Evolutionary conservation across 768 basidiomycete species (phyloP).

Genomic region (Phlebiopsis flavidoalba): DNA sequence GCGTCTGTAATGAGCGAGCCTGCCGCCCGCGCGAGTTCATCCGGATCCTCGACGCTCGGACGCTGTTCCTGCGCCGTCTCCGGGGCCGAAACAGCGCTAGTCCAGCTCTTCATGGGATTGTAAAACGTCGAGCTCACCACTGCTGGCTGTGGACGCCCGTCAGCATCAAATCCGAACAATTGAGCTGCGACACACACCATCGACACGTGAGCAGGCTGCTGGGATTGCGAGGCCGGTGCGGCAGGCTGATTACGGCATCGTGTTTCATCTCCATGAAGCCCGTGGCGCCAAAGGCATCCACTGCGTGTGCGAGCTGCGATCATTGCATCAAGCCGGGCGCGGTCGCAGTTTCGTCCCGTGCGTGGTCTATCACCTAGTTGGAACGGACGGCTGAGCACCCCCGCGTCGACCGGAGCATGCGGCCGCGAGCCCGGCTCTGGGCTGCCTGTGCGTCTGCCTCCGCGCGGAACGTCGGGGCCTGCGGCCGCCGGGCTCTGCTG

Average conservation of each 20-base stretch:
- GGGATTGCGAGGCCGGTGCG: slow-evolving; percentile 7
- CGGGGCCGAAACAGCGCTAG: neutral
- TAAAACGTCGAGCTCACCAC: slow-evolving; percentile 71
- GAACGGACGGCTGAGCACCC: neutral
- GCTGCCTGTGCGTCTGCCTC: slow-evolving; percentile 1
- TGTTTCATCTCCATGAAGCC: slow-evolving; percentile 33
- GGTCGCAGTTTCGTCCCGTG: neutral
- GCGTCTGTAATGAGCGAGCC: slow-evolving; percentile 71
- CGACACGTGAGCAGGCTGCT: slow-evolving; percentile 25
- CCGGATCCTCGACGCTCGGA: slow-evolving; percentile 35
- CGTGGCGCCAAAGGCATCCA: slow-evolving; percentile 19
- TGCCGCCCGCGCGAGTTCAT: slow-evolving; percentile 79
- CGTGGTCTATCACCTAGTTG: slow-evolving; percentile 1
- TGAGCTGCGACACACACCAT: slow-evolving; percentile 37
- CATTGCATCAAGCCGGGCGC: neutral
- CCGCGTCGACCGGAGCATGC: neutral
- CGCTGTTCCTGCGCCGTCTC: slow-evolving; percentile 5
- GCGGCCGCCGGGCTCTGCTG: slow-evolving; percentile 25
- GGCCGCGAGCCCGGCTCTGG: neutral
- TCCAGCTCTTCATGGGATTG: slow-evolving; percentile 44
- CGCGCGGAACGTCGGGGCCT: slow-evolving; percentile 1
- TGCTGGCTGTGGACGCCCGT: slow-evolving; percentile 9
- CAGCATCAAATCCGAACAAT: neutral
- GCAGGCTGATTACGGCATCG: slow-evolving; percentile 31
- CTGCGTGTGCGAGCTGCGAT: neutral